A percentile compares a stretch with the other conserved stretches of the same genome.
Conservation (phyloP, 2,329 filamentous ascomycete genomes). For the Fusarium sp. region DNA sequence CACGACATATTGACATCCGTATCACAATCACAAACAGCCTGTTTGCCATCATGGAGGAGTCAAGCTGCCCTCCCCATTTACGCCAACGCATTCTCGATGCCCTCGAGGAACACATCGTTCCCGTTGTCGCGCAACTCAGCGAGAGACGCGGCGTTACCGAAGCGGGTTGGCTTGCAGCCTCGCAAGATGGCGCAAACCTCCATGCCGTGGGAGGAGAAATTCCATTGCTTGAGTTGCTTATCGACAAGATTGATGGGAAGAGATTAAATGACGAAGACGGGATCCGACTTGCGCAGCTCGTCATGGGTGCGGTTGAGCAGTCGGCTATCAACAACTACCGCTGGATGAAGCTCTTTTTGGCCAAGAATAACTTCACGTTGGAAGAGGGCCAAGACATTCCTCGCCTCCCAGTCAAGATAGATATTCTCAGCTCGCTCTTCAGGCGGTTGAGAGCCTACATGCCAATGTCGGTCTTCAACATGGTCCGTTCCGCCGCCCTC, state of each 20-base stretch:
- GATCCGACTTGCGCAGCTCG: constrained; percentile 33
- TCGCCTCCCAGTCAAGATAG: constrained; percentile 33
- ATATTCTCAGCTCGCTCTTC: constrained; percentile 23
- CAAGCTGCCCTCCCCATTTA: constrained; percentile 21
- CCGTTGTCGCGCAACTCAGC: constrained; percentile 45
- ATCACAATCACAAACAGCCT: constrained; percentile 45
- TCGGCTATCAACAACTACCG: constrained; percentile 45
- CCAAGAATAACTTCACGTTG: constrained; percentile 42
- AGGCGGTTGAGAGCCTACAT: constrained; percentile 19
- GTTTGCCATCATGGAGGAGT: constrained; percentile 34
- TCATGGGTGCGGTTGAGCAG: constrained; percentile 39
- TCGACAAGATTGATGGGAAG: neutral
- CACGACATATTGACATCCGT: constrained; percentile 48
- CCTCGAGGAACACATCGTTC: constrained; percentile 41
- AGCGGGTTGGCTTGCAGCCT: constrained; percentile 42
- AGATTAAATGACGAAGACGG: constrained; percentile 11
- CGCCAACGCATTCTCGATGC: constrained; percentile 39
- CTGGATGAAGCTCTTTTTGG: constrained; percentile 48
- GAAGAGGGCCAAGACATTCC: constrained; percentile 38
- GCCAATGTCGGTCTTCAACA: constrained; percentile 27
- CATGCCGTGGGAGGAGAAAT: constrained; percentile 23
- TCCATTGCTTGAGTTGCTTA: constrained; percentile 15
- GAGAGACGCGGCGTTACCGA: constrained; percentile 43
- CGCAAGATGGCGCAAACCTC: neutral
- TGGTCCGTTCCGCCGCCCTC: constrained; percentile 31